Conservation (phyloP, 306 rosid genomes). For the Glycyrrhiza uralensis region DNA sequence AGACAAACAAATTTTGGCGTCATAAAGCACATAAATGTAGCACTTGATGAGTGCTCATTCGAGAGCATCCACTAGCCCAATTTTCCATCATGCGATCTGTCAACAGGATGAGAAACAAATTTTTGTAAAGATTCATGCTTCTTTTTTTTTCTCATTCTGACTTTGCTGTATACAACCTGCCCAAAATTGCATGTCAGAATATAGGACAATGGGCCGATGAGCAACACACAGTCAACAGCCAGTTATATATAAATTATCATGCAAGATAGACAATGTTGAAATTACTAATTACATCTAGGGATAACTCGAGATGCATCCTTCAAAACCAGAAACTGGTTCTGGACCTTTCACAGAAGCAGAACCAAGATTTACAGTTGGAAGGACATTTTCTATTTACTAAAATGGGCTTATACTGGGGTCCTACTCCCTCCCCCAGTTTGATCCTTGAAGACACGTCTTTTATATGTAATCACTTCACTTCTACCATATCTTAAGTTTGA, state of each 20-base stretch:
- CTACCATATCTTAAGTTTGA: too few species aligned
- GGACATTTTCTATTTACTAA: slow-evolving; percentile 7
- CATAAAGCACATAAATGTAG: slow-evolving; percentile 54
- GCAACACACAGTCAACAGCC: slow-evolving; percentile 8
- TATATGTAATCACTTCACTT: neutral
- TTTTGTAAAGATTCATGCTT: slow-evolving; percentile 31
- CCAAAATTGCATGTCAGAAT: slow-evolving; percentile 22
- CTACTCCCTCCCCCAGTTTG: slow-evolving; percentile 5
- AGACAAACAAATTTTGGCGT: slow-evolving; percentile 41
- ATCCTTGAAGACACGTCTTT: neutral
- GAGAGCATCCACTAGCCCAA: slow-evolving; percentile 12
- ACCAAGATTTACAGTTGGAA: neutral
- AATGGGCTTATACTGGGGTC: neutral
- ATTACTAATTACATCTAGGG: neutral
- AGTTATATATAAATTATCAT: slow-evolving; percentile 1
- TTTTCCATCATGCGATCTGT: slow-evolving; percentile 13
- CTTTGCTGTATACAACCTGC: slow-evolving; percentile 71
- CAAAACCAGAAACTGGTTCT: neutral
- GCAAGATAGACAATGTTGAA: neutral
- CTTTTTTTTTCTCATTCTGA: slow-evolving; percentile 39
- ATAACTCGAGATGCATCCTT: slow-evolving; percentile 4
- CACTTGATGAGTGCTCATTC: slow-evolving; percentile 26
- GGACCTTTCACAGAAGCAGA: slow-evolving; percentile 4
- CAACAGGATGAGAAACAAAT: slow-evolving; percentile 31
- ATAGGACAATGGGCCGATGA: neutral